These are phyloP conservation scores for Pyrenochaeta sp. DNA, from an alignment of 2,329 filamentous ascomycete genomes.

Conservation along the genomic window DNA sequence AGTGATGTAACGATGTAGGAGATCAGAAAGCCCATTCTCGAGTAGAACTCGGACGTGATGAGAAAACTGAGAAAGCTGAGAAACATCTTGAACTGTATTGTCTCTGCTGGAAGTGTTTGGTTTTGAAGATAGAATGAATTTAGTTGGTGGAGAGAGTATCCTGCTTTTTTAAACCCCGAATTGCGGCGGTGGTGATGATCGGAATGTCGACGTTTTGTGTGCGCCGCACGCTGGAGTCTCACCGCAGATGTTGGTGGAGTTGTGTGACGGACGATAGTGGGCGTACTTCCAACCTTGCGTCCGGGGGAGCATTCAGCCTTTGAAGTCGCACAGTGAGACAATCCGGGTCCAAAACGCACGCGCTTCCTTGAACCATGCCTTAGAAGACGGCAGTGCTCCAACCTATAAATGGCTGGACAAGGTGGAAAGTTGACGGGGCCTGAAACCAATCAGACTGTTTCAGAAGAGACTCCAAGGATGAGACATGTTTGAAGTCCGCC, in stretches of 20 bases:
- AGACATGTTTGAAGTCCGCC: constrained; percentile 6
- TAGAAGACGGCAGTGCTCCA: not conserved
- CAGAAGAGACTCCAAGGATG: constrained; percentile 6
- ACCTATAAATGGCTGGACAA: constrained; percentile 3
- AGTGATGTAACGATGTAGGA: constrained; percentile 31
- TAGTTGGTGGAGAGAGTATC: not conserved
- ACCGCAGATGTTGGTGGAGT: constrained; percentile 1
- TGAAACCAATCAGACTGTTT: constrained; percentile 13
- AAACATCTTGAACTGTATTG: not conserved
- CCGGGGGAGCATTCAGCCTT: not conserved
- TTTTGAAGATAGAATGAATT: not conserved
- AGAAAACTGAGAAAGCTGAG: constrained; percentile 16
- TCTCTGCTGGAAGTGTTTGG: not conserved
- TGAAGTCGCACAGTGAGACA: constrained; percentile 4
- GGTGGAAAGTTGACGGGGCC: not conserved
- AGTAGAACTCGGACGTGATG: constrained; percentile 21
- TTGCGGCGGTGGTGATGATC: not conserved
- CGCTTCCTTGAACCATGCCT: not conserved
- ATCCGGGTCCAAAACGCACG: not conserved
- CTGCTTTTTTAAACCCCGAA: not conserved
- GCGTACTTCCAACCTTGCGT: not conserved
- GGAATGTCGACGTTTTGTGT: not conserved
- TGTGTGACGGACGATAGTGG: not conserved
- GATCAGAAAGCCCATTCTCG: constrained; percentile 30
- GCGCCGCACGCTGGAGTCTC: not conserved